These are phyloP conservation scores for Pseudomonodictys pantanalensis DNA, from an alignment of 495 filamentous ascomycete genomes.

Conservation along the genomic window DNA sequence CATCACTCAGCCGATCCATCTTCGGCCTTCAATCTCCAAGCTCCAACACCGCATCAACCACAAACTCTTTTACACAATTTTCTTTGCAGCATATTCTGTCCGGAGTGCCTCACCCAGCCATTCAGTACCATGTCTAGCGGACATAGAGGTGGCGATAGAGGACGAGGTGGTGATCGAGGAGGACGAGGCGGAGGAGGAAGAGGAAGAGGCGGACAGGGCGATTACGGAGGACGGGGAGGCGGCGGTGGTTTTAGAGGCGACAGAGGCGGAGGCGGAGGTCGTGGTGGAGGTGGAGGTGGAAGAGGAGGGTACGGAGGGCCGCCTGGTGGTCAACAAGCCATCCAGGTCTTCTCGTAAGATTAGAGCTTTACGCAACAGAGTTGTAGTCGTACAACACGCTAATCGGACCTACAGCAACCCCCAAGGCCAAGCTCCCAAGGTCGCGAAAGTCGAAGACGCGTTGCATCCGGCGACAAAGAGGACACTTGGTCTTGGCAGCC, in stretches of 20 bases:
- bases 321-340: constrained; percentile 14
- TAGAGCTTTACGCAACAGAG: background rate
- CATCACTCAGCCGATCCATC: background rate
- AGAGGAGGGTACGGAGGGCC: constrained; percentile 10
- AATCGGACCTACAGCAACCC: background rate
- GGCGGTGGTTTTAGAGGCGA: constrained; percentile 3
- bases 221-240: background rate
- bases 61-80: background rate
- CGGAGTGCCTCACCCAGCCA: background rate
- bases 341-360: constrained; percentile 12
- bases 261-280: constrained; percentile 19
- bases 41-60: background rate
- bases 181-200: background rate
- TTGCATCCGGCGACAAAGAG: constrained; percentile 1
- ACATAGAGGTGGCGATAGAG: constrained; percentile 15
- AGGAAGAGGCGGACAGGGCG: constrained; percentile 7
- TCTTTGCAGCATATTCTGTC: background rate
- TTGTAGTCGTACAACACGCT: background rate
- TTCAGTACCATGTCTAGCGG: constrained; percentile 7
- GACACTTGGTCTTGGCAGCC: constrained; percentile 4
- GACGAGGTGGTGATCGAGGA: constrained; percentile 18
- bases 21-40: background rate
- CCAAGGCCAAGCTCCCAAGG: constrained; percentile 6
- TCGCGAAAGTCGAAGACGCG: constrained; percentile 19
- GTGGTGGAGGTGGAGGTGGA: constrained; percentile 16